Conservation (phyloP, 495 filamentous ascomycete species). For the Neurospora sp. region DNA sequence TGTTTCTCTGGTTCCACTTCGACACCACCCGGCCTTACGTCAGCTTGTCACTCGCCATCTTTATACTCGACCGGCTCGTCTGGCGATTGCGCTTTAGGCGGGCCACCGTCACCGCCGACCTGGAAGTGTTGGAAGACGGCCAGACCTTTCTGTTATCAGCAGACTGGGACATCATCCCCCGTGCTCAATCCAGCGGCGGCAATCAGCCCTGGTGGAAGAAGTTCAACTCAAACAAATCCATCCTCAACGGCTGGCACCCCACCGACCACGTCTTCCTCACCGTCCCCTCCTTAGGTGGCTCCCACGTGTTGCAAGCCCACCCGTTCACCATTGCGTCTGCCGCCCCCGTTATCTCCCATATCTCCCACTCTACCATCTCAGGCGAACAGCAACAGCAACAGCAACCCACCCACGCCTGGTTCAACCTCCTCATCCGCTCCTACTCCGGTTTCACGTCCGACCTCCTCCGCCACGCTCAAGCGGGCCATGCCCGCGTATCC, state of each 20-base stretch:
- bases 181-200: background rate
- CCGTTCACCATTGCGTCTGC: slow-evolving; percentile 53
- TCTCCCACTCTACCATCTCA: no score
- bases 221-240: slow-evolving; percentile 16
- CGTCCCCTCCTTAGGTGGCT: slow-evolving; percentile 38
- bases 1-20: slow-evolving; percentile 47
- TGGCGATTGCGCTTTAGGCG: slow-evolving; percentile 42
- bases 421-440: slow-evolving; percentile 45
- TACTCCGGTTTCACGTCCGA: slow-evolving; percentile 48
- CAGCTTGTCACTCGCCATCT: slow-evolving; percentile 31
- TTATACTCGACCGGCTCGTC: slow-evolving; percentile 46
- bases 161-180: slow-evolving; percentile 25
- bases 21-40: slow-evolving; percentile 20
- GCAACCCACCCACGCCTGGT: slow-evolving; percentile 25
- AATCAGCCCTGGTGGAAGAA: slow-evolving; percentile 2
- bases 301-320: slow-evolving; percentile 36
- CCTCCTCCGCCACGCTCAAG: slow-evolving; percentile 38
- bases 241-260: slow-evolving; percentile 43
- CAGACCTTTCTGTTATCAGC: slow-evolving; percentile 40
- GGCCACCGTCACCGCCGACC: slow-evolving; percentile 29
- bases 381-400: slow-evolving; percentile 4
- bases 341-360: slow-evolving; percentile 13
- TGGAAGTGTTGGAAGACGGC: slow-evolving; percentile 28
- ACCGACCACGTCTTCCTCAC: slow-evolving; percentile 52
- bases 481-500: slow-evolving; percentile 18